Evolutionary conservation across 768 basidiomycete genomes (phyloP).

Genomic region (Trametes meyenii): DNA sequence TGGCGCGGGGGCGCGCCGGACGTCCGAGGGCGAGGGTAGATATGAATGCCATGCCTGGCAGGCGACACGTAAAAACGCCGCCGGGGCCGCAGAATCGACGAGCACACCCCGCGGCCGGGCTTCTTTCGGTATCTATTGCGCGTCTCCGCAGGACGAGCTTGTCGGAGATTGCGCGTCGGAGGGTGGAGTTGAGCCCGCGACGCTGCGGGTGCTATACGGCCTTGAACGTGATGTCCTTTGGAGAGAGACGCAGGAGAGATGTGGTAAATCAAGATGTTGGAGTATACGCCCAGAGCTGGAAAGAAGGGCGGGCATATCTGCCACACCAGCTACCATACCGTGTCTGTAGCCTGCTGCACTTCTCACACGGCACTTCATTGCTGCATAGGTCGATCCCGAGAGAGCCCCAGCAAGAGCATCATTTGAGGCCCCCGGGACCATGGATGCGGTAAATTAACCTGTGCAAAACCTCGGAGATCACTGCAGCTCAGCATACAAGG

Average conservation of each 20-base stretch:
- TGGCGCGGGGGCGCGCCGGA: too few relatives aligned
- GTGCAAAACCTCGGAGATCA: not conserved
- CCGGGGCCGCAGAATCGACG: conserved; percentile 21
- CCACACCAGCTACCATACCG: too few relatives aligned
- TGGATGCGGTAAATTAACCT: not conserved
- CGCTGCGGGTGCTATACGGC: not conserved
- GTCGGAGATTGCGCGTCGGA: not conserved
- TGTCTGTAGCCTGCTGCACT: too few relatives aligned
- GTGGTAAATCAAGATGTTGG: not conserved
- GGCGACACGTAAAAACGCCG: conserved; percentile 8
- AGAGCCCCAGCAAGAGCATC: too few relatives aligned
- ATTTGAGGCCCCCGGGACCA: too few relatives aligned
- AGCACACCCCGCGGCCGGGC: conserved; percentile 4
- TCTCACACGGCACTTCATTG: too few relatives aligned
- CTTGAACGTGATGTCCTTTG: not conserved
- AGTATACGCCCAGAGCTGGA: too few relatives aligned
- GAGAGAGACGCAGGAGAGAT: not conserved
- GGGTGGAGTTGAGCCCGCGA: not conserved
- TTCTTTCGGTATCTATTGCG: conserved; percentile 5
- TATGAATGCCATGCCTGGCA: not conserved
- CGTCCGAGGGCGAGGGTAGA: not conserved
- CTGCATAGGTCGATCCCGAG: too few relatives aligned
- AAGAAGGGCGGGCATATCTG: too few relatives aligned
- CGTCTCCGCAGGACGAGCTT: not conserved
- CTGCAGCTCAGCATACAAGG: conserved; percentile 8